These are phyloP conservation scores for Botrytis hyacinthi DNA, from an alignment of 2,329 filamentous ascomycete genomes.

Conservation along the genomic window DNA sequence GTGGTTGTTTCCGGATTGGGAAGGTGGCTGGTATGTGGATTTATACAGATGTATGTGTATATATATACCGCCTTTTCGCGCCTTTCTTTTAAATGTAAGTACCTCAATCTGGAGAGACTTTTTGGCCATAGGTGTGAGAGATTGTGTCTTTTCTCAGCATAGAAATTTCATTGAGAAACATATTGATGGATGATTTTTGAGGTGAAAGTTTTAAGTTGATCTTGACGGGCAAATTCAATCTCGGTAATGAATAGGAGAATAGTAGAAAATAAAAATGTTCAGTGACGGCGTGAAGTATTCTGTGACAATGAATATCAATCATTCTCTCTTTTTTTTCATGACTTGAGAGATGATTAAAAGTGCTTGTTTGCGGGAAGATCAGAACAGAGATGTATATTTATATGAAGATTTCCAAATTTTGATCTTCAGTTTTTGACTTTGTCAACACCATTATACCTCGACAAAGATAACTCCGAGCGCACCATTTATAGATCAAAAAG, in stretches of 20 bases:
- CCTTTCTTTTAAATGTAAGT: neutral
- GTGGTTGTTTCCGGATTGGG: no score
- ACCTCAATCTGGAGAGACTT: no score
- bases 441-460: no score
- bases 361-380: fast-evolving
- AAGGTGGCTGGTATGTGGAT: neutral
- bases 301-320: neutral
- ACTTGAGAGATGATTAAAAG: neutral
- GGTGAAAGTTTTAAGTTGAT: neutral
- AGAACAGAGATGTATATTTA: fast-evolving
- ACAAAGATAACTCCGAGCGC: neutral
- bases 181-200: neutral
- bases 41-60: no score
- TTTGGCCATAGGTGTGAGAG: fast-evolving
- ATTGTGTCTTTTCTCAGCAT: neutral
- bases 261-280: fast-evolving
- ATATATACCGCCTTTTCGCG: neutral
- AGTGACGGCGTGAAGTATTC: neutral
- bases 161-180: neutral
- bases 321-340: neutral
- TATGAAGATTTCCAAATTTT: neutral
- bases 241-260: neutral
- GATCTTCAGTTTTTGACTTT: no score
- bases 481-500: neutral
- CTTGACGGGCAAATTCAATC: neutral